Conservation (phyloP, 2,329 filamentous ascomycete species). For the Pestalotiopsis sp. region DNA sequence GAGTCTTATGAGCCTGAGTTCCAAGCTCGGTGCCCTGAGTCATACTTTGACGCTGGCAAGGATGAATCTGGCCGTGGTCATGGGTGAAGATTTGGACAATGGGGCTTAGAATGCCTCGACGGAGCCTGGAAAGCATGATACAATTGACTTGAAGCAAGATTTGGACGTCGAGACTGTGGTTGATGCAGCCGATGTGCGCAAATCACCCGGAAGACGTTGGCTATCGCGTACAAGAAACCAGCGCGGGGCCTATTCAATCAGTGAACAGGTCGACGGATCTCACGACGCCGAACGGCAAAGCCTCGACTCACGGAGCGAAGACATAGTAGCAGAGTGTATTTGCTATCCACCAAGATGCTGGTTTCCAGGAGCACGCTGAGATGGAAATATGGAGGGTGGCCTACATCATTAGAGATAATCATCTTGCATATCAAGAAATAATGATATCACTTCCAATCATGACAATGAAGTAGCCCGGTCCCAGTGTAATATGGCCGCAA, state of each 20-base stretch:
- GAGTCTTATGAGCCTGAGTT: constrained; percentile 78
- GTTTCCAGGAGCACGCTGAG: not conserved
- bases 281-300: not conserved
- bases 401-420: not conserved
- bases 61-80: constrained; percentile 74
- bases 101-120: not conserved
- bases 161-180: too few species aligned
- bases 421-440: not conserved
- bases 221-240: not conserved
- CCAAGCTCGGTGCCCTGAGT: constrained; percentile 79
- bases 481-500: not conserved
- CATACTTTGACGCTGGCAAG: constrained; percentile 72
- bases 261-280: not conserved
- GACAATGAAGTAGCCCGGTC: not conserved
- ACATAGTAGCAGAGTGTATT: not conserved
- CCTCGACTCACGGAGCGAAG: not conserved
- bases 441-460: not conserved
- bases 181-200: not conserved
- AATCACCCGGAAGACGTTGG: too few species aligned
- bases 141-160: too few species aligned
- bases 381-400: not conserved
- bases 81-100: constrained; percentile 59
- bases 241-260: not conserved
- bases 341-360: not conserved
- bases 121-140: not conserved